Base-by-base conservation (phyloP, 2,329 filamentous ascomycete species). In the Phyllosticta citribraziliensis region DNA sequence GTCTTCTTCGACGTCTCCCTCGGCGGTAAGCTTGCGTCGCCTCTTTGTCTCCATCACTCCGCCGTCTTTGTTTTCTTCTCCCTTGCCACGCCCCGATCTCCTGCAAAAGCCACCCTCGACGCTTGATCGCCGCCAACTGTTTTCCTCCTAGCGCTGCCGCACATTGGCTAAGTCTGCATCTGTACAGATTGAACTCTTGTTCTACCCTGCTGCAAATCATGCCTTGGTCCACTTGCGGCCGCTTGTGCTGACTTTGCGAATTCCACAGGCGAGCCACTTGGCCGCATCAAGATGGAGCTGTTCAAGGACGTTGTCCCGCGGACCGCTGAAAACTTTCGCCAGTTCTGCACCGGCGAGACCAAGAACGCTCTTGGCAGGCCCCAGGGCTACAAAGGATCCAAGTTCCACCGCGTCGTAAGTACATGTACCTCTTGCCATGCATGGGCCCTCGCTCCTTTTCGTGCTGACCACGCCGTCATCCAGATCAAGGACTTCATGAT, bases 401-500 rank as follows among this genome's bases (percentile, higher is more conserved):
- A 91, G 74, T 97, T 97, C 70, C 94, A 97, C 76, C 87, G 94
- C 62, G 90, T 97, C 68, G 91, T 95, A 76, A 69, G 88, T 35
- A 30, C n/a, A 76, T 69, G 88, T 35, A 30, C n/a, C 33, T 52
- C 55, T 55, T 27, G 53, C 52, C 25, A 59, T 24, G 33, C 33
- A 47, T 52, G 22, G 22, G 22, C 22, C 22, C 22, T 56, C 5
- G 40, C 33, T 27, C 50, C 53, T 52, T 57, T 19, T 50, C 53
- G 54, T 51, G 58, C 58, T 58, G 30, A 64, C 30, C 52, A 56
- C 40, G 54, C 27, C 35, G 12, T 9, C 25, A 17, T 40, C 9
- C 62, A 95, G 90, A 96, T 97, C 73, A 89, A 89, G 76, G 88
- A 89, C 69, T 97, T 97, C 78, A 97, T 97, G 93, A 89, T 94